Conservation (phyloP, 1,284 basidiomycete species). For the Veloboletus limbatus region DNA sequence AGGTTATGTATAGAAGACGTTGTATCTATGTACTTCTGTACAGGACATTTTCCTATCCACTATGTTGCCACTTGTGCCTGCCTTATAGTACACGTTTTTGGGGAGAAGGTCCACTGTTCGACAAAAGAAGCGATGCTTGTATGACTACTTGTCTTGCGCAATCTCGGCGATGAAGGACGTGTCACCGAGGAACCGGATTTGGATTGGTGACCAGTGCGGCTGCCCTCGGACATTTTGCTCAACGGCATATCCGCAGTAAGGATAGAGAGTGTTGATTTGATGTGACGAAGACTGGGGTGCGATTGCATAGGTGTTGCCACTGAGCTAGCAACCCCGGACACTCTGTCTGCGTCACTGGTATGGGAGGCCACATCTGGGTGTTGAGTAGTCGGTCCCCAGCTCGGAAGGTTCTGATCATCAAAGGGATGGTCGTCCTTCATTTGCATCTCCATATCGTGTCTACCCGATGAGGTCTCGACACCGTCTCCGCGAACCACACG, state of each 20-base stretch:
- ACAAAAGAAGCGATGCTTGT: conserved; percentile 58
- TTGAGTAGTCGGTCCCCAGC: conserved; percentile 42
- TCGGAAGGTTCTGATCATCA: conserved; percentile 40
- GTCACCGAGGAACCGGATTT: conserved; percentile 21
- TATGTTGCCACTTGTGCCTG: conserved; percentile 19
- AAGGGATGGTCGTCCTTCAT: conserved; percentile 33
- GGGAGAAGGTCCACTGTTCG: conserved; percentile 54
- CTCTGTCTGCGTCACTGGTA: conserved; percentile 5
- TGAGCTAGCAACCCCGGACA: conserved; percentile 8
- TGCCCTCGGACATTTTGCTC: conserved; percentile 14
- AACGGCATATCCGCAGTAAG: conserved; percentile 25
- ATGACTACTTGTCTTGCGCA: conserved; percentile 51
- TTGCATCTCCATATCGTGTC: conserved; percentile 38
- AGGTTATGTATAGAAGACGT: conserved; percentile 12
- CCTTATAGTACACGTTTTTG: conserved; percentile 47
- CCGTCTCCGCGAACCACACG: conserved; percentile 69
- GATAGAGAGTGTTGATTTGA: conserved; percentile 41
- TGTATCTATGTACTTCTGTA: too few species aligned
- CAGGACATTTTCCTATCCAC: too few species aligned
- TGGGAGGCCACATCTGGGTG: conserved; percentile 7
- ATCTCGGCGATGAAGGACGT: conserved; percentile 46
- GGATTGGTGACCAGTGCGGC: conserved; percentile 14
- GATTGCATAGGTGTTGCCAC: conserved; percentile 12
- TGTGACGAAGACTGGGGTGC: conserved; percentile 35
- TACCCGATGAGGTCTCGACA: conserved; percentile 43